phyloP scores from a whole-genome alignment of 2,329 filamentous ascomycete genomes.

The Beauveria caledonica region DNA sequence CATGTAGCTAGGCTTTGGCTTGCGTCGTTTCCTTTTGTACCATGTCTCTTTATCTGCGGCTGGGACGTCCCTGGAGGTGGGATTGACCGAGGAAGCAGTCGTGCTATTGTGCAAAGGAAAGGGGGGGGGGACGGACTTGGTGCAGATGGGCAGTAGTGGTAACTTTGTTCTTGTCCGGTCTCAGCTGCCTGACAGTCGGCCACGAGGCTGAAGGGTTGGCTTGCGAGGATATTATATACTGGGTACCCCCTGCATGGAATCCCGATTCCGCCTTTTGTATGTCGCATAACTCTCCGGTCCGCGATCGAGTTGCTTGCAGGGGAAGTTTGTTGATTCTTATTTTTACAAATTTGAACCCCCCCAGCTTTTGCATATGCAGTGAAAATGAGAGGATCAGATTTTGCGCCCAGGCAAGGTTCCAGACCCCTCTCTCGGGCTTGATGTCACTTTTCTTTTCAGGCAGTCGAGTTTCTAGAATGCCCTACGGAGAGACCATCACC shows the following conservation, averaged over 20 bases:
- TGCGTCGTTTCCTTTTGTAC: too few relatives aligned
- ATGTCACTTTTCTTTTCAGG: too few relatives aligned
- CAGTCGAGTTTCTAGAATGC: background rate
- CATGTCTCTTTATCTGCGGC: too few relatives aligned
- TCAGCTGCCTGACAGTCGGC: background rate
- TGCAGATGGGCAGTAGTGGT: too few relatives aligned
- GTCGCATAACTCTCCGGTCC: background rate
- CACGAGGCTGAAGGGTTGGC: background rate
- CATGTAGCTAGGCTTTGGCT: too few relatives aligned
- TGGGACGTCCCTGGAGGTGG: too few relatives aligned
- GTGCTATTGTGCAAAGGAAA: background rate
- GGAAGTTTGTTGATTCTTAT: background rate
- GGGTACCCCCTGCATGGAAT: too few relatives aligned
- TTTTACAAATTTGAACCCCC: background rate
- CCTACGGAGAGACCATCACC: background rate
- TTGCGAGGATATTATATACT: background rate
- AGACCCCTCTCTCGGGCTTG: too few relatives aligned
- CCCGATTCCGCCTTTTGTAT: background rate
- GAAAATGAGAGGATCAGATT: too few relatives aligned
- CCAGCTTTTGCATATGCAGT: too few relatives aligned
- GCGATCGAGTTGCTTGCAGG: background rate
- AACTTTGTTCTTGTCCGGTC: background rate
- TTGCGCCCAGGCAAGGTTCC: too few relatives aligned
- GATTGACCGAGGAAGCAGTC: too few relatives aligned
- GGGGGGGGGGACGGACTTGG: background rate